Evolutionary conservation across 495 filamentous ascomycete genomes (phyloP).

Genomic region (Amphirosellinia nigrospora): DNA sequence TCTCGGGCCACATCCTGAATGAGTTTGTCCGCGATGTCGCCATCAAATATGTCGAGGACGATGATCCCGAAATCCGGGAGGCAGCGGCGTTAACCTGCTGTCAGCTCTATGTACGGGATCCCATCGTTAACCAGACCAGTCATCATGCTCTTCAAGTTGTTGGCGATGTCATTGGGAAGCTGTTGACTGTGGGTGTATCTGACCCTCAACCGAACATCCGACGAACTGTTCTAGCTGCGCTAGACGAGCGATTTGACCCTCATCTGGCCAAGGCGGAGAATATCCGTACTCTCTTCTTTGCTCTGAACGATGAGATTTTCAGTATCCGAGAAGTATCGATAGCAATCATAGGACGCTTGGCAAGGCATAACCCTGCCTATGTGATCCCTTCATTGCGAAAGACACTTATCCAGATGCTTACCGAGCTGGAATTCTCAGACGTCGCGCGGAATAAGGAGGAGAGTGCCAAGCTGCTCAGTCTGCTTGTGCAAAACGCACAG

Average conservation of each 20-base stretch:
- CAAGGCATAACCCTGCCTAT: constrained; percentile 91
- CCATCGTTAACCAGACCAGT: constrained; percentile 97
- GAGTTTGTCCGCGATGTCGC: constrained; percentile 98
- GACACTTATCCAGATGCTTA: constrained; percentile 91
- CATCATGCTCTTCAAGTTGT: constrained; percentile 96
- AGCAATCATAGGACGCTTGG: constrained; percentile 91
- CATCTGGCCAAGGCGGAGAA: constrained; percentile 96
- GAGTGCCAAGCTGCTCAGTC: constrained; percentile 87
- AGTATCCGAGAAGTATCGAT: constrained; percentile 92
- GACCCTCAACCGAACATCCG: constrained; percentile 90
- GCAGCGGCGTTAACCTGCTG: constrained; percentile 96
- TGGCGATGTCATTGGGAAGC: constrained; percentile 93
- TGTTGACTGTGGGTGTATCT: constrained; percentile 91
- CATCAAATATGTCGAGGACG: constrained; percentile 95
- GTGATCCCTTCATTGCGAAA: constrained; percentile 95
- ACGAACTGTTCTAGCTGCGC: constrained; percentile 80
- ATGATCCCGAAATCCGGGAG: constrained; percentile 90
- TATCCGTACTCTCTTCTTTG: constrained; percentile 91
- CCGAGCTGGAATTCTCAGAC: constrained; percentile 94
- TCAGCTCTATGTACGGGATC: constrained; percentile 93
- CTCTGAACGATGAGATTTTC: constrained; percentile 94
- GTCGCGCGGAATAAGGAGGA: constrained; percentile 93
- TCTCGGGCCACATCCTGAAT: constrained; percentile 89
- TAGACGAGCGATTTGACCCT: constrained; percentile 92
- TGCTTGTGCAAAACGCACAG: constrained; percentile 89